Evolutionary conservation across 192 early-diverging fungal species (phyloP), one percentile per base, ranked within the genome.

Genomic region (Spizellomyces sp.): DNA sequence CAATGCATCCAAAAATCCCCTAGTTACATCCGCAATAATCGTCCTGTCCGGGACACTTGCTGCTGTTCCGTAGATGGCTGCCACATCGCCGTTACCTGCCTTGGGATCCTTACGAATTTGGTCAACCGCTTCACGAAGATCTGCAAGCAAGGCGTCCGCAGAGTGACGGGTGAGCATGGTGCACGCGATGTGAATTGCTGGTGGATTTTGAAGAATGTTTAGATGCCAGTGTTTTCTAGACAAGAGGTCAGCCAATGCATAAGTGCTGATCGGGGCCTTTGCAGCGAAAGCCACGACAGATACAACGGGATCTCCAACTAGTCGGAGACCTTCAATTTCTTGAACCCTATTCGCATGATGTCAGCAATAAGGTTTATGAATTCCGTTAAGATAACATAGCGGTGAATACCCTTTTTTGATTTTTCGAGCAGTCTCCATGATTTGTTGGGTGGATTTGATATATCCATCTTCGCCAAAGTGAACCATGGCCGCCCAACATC

Each of bases 401-500:
- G 27, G 27, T 3, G 27, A 36, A 70, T 75, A 90, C 90, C 88
- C 88, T n/a, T 73, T 71, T 63, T 87, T 82, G 67, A 96, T 92
- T 61, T 77, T 80, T 56, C 88, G 79, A 42, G 91, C 85, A 48
- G 92, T 84, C 2, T 79, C 77, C 22, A 99, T 86, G 76, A 99
- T 96, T 45, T 92, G 71, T 62, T 85, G 89, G 64, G 92, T 91
- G 22, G 90, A 77, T 65, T 92, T 82, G 41, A 97, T 80, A 75
- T 99, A 99, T 0, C 96, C 96, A 17, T 81, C 77, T 66, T 89
- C 84, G 45, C 96, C 96, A 78, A 95, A 89, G 58, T 90, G 87
- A 79, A 95, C 83, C 86, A 99, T 77, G 14, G 96, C 90, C 1
- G 96, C 84, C 95, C 95, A 99, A 83, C 95, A 97, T 36, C 93